Base-by-base conservation (phyloP, 139 green algal species). In the Astrephomene gubernaculifera region DNA sequence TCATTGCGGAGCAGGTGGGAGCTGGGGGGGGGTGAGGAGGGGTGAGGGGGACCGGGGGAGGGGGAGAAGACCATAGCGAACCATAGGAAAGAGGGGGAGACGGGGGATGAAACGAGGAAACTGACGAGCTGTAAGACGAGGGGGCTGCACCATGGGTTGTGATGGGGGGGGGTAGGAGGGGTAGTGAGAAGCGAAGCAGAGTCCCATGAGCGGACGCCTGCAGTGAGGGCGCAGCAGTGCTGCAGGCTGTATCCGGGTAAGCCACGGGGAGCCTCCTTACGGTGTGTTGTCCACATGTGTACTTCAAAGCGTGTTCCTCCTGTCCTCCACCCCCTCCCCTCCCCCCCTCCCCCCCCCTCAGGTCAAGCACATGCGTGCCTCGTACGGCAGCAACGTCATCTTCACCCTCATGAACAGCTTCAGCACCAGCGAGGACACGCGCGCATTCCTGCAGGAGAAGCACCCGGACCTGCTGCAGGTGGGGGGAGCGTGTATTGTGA, bases 321-420 rank as follows among this genome's bases (percentile, higher is more conserved):
- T n/a, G n/a, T n/a, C n/a, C n/a, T n/a, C n/a, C n/a, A n/a, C n/a
- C n/a, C 49, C 12, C 49, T 57, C 49, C 49, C 17, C 49, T 57
- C 49, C 49, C 49, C 49, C 17, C 49, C 49, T 25, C 57, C 19
- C 57, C 57, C 19, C 19, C n/a, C 19, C 35, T 31, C 71, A 91
- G 87, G 93, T 98, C 57, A 96, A 97, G 91, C 82, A 96, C 87
- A 97, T 94, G 81, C 94, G 96, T 31, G 79, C 88, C 27, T 85
- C 88, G 43, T 94, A 93, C 71, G 92, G 89, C 70, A 86, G 85
- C 85, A 88, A 96, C 41, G 91, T 96, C 45, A 39, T 63, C 4
- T 98, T 98, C 86, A 91, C 97, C 22, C 92, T 98, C 36, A 98
- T 98, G 96, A 98, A 98, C 93, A 91, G 61, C 61, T 98, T 98